Conservation (phyloP, 2,329 filamentous ascomycete genomes). For the Penicillium sp. region DNA sequence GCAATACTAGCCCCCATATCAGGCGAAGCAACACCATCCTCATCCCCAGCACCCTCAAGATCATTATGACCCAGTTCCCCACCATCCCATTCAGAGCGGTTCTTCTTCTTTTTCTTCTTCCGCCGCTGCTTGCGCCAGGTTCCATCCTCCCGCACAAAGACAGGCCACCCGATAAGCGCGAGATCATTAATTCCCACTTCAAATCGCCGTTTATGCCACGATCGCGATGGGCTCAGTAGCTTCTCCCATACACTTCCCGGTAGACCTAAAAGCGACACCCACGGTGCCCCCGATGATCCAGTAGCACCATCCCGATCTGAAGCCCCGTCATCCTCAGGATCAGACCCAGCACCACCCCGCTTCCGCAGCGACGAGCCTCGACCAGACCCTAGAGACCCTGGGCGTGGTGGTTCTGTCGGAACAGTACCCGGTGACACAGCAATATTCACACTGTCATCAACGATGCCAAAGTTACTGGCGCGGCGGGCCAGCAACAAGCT, state of each 20-base stretch:
- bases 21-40: conserved; percentile 24
- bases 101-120: conserved; percentile 40
- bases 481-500: conserved; percentile 28
- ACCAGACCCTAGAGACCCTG: conserved; percentile 36
- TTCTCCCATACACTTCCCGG: conserved; percentile 76
- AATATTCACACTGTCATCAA: conserved; percentile 29
- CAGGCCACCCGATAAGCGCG: conserved; percentile 77
- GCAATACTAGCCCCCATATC: conserved; percentile 32
- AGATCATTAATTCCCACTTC: conserved; percentile 79
- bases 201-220: conserved; percentile 79
- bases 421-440: conserved; percentile 26
- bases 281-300: conserved; percentile 31
- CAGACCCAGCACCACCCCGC: conserved; percentile 29
- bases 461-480: conserved; percentile 34
- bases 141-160: conserved; percentile 77
- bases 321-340: conserved; percentile 34
- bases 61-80: conserved; percentile 37
- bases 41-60: conserved; percentile 35
- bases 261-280: conserved; percentile 69
- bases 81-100: conserved; percentile 31
- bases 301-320: conserved; percentile 31
- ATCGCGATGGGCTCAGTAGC: conserved; percentile 71
- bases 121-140: conserved; percentile 69
- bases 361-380: conserved; percentile 29
- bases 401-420: conserved; percentile 29